These are phyloP conservation scores for Tetrahymena borealis DNA, from an alignment of 73 alveolate genomes.

Conservation along the genomic window DNA sequence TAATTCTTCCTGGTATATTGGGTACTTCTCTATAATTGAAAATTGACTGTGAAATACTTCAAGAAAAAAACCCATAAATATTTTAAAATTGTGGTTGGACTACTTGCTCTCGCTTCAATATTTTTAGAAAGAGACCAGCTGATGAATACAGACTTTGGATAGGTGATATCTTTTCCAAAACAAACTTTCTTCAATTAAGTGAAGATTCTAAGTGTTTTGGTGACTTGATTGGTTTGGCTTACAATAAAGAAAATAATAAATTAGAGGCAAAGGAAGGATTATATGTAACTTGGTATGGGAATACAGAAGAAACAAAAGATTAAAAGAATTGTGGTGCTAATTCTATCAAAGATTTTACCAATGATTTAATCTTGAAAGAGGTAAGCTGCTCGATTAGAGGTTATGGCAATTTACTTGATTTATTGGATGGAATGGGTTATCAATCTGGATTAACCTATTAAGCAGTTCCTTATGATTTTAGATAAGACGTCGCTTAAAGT, in stretches of 20 bases:
- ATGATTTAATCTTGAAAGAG: conserved; percentile 3
- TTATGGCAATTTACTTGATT: conserved; percentile 3
- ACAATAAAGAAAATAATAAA: neutral
- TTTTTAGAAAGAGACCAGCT: conserved; percentile 9
- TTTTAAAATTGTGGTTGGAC: conserved; percentile 34
- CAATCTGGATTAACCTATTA: conserved; percentile 9
- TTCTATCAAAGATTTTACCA: conserved; percentile 3
- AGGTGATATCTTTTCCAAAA: neutral
- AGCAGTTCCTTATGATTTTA: conserved; percentile 35
- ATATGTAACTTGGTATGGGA: conserved; percentile 20
- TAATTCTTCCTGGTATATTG: conserved; percentile 20
- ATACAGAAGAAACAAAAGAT: conserved; percentile 3
- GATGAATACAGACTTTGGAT: conserved; percentile 25
- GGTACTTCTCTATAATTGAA: conserved; percentile 25
- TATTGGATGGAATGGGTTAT: conserved; percentile 18
- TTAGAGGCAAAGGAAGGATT: neutral
- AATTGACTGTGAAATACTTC: conserved; percentile 28
- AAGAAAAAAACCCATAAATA: conserved; percentile 8
- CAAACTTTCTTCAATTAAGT: neutral
- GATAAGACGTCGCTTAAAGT: neutral
- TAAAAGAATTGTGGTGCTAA: conserved; percentile 13
- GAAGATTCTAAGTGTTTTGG: conserved; percentile 22
- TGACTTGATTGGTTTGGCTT: conserved; percentile 11
- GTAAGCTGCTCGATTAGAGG: conserved; percentile 23
- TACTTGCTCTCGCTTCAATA: conserved; percentile 9